A percentile compares a stretch with the other conserved stretches of the same genome.
These are phyloP conservation scores for Chlorella ohadii DNA, from an alignment of 139 green algal species.

Conservation along the genomic window DNA sequence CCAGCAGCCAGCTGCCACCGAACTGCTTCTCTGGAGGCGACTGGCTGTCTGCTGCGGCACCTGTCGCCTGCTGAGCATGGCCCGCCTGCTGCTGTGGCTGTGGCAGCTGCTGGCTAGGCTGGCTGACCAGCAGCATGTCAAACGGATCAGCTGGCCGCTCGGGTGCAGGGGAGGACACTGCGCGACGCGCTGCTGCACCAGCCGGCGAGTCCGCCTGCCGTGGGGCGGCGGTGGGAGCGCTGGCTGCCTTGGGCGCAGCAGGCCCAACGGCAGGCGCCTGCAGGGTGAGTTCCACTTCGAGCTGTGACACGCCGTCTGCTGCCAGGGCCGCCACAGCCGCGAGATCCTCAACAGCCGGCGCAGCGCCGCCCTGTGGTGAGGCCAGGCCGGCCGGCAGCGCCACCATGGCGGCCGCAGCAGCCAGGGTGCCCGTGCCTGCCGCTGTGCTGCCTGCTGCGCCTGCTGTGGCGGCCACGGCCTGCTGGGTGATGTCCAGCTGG, in stretches of 20 bases:
- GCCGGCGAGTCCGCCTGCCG: neutral
- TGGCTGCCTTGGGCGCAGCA: neutral
- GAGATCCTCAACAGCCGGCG: neutral
- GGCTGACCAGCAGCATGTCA: constrained; percentile 21
- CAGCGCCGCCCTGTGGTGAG: no score
- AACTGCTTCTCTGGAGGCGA: neutral
- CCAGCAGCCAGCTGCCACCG: neutral
- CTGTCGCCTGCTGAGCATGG: neutral
- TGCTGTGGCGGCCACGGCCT: no score
- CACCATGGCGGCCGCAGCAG: neutral
- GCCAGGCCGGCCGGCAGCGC: neutral
- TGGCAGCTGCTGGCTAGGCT: neutral
- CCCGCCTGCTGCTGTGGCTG: neutral
- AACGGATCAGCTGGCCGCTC: neutral
- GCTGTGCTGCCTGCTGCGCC: neutral
- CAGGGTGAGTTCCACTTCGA: neutral
- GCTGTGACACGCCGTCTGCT: constrained; percentile 15
- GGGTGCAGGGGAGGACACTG: no score
- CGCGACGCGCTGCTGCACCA: neutral
- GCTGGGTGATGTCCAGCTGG: constrained; percentile 10
- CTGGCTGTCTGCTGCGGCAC: neutral
- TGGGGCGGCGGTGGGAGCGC: neutral
- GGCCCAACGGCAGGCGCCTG: neutral
- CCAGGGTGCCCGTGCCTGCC: neutral
- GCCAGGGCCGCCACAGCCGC: neutral